phyloP scores from a whole-genome alignment of 192 early-diverging fungal genomes.

The Chytriomyces confervae region DNA sequence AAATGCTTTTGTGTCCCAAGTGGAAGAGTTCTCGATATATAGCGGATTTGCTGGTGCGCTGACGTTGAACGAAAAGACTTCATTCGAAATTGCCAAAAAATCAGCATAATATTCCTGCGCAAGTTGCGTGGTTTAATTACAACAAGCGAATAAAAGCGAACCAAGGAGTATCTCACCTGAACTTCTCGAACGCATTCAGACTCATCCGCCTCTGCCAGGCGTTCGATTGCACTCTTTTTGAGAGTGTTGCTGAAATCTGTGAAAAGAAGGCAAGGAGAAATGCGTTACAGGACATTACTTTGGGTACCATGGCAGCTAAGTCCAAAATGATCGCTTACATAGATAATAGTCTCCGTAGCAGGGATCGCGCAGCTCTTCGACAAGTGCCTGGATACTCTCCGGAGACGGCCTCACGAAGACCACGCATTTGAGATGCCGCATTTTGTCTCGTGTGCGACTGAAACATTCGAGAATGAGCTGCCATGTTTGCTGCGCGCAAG shows the following conservation, averaged over 20 bases:
- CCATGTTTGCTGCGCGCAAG: too few species aligned
- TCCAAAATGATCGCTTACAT: conserved; percentile 57
- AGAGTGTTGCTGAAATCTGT: conserved; percentile 94
- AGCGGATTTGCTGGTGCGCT: conserved; percentile 64
- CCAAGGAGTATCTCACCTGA: conserved; percentile 61
- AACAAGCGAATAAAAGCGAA: conserved; percentile 20
- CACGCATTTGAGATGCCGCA: conserved; percentile 95
- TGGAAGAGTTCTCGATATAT: conserved; percentile 71
- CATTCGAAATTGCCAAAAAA: conserved; percentile 81
- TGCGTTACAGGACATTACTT: too few species aligned
- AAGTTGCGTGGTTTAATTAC: background rate
- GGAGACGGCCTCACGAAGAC: conserved; percentile 88
- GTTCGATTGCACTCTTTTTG: conserved; percentile 88
- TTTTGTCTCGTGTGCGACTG: conserved; percentile 72
- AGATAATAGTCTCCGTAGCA: conserved; percentile 97
- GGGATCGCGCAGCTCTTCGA: conserved; percentile 90
- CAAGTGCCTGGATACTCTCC: conserved; percentile 82
- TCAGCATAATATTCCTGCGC: conserved; percentile 90
- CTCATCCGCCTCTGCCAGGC: conserved; percentile 94
- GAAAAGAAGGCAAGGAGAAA: too few species aligned
- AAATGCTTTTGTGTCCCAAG: conserved; percentile 83
- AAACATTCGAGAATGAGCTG: too few species aligned
- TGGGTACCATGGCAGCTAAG: too few species aligned
- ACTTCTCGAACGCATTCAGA: conserved; percentile 93
- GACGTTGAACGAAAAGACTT: conserved; percentile 82